Base-by-base conservation (phyloP, 2,329 filamentous ascomycete genomes). In the Fusarium heterosporum region DNA sequence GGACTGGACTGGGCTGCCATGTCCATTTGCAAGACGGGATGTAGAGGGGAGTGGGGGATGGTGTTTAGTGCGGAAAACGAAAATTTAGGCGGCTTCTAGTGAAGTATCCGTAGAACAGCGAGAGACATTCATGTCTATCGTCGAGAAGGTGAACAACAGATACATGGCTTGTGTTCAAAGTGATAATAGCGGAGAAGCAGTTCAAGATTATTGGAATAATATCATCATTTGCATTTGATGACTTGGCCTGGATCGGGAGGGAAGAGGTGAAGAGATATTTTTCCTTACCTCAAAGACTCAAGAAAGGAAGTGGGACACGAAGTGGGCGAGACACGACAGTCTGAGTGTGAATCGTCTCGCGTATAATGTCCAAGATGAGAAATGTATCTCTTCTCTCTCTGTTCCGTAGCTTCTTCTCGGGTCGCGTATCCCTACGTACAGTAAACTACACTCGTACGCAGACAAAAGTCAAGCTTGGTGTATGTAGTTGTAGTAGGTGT, bases 51-150 rank as follows among this genome's bases (percentile, higher is more conserved):
- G 64, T 58, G 59, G 59, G 57, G 64, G 60, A 66, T 66, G 60
- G 55, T 69, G 65, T 69, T 66, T 61, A 68, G 64, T 66, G 64
- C 58, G 38, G 46, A 64, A 63, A 58, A 60, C 30, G 26, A 55
- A 55, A 64, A 55, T 65, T 67, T 60, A 65, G 57, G 54, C 46
- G 40, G 45, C 29, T 26, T 32, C 43, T 36, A 36, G 16, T 16
- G 26, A 53, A 22, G 22, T 22, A 6, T 22, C 6, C 22, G 30
- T 30, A 40, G 32, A 36, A 28, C 22, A 22, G 22, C 22, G 47
- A 53, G 25, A 52, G 48, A 50, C 40, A 41, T 56, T 38, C 39
- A 56, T 42, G 34, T 29, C 26, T 26, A 39, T 42, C 38, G 17
- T 25, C 17, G 42, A 28, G 25, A 19, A 17, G 29, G 42, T n/a